Conservation (phyloP, 495 filamentous ascomycete species). For the Xylaria sp. region DNA sequence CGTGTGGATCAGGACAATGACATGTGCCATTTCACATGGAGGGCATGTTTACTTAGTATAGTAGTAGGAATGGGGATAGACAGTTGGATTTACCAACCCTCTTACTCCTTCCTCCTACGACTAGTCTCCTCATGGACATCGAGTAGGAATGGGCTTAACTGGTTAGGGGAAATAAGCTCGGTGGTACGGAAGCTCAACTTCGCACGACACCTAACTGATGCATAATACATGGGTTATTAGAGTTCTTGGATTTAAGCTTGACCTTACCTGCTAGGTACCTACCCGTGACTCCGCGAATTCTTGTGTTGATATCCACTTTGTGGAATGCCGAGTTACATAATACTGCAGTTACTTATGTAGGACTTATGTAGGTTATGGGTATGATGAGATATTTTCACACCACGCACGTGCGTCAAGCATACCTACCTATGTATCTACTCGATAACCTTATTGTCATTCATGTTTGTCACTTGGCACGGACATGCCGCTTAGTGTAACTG, state of each 20-base stretch:
- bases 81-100: not conserved
- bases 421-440: too few species aligned
- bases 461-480: not conserved
- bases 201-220: not conserved
- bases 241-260: not conserved
- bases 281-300: not conserved
- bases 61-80: not conserved
- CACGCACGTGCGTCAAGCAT: too few species aligned
- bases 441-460: too few species aligned
- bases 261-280: too few species aligned
- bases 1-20: not conserved
- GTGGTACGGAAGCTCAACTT: conserved; percentile 5
- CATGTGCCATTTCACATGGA: conserved; percentile 15
- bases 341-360: not conserved
- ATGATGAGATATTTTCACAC: conserved; percentile 15
- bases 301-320: not conserved
- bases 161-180: not conserved
- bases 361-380: too few species aligned
- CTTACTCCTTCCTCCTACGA: not conserved
- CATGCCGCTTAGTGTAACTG: not conserved
- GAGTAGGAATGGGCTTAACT: not conserved
- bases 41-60: not conserved
- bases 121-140: not conserved
- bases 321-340: not conserved
- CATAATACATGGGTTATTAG: too few species aligned